These are phyloP conservation scores for Trichoderma sp. DNA, from an alignment of 2,329 filamentous ascomycete genomes.

Conservation along the genomic window DNA sequence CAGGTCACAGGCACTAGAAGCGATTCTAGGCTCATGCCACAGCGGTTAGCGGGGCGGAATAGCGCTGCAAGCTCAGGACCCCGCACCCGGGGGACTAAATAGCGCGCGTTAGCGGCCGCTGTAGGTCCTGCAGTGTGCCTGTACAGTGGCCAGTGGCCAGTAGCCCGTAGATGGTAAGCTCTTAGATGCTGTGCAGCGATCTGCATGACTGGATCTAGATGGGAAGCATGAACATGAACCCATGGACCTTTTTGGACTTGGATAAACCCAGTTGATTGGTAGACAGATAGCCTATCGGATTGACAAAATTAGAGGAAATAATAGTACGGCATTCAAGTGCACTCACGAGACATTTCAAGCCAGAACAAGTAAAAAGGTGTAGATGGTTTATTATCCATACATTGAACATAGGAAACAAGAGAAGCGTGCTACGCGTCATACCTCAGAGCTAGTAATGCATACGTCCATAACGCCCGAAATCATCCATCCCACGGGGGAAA, in stretches of 20 bases:
- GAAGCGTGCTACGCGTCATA: conserved; percentile 30
- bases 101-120: not conserved
- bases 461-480: conserved; percentile 25
- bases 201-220: not conserved
- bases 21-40: not conserved
- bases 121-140: not conserved
- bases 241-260: not conserved
- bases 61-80: conserved; percentile 3
- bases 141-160: not conserved
- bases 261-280: not conserved
- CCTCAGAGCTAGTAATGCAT: conserved; percentile 15
- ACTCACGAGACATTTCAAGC: not conserved
- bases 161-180: not conserved
- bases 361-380: not conserved
- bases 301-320: not conserved
- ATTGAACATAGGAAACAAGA: conserved; percentile 29
- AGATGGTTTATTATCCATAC: conserved; percentile 10
- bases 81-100: not conserved
- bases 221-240: not conserved
- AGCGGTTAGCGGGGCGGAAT: not conserved
- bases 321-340: not conserved
- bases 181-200: not conserved
- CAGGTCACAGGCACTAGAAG: not conserved
- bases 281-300: too few relatives aligned
- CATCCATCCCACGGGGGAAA: conserved; percentile 3